These are phyloP conservation scores for Nidularia pulvinata DNA, from an alignment of 768 basidiomycete genomes.

Conservation along the genomic window DNA sequence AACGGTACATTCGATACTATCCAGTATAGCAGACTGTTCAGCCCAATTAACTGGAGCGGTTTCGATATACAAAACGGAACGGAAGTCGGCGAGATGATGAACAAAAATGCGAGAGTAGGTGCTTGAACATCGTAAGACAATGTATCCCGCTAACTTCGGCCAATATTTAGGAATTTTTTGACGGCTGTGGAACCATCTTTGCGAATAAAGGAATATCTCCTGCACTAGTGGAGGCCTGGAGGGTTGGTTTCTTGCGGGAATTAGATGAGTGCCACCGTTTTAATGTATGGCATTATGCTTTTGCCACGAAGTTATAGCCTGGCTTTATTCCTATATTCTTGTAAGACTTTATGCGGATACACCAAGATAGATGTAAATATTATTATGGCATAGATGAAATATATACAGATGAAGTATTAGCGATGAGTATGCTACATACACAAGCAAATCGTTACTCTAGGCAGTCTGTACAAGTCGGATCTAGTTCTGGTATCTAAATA, in stretches of 20 bases:
- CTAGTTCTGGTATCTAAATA: too few relatives aligned
- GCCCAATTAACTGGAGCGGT: conserved; percentile 2
- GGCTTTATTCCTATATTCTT: too few relatives aligned
- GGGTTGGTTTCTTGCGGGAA: conserved; percentile 3
- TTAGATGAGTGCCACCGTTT: conserved; percentile 3
- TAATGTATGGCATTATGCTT: conserved; percentile 3
- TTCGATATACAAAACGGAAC: conserved; percentile 1
- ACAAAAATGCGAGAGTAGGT: conserved; percentile 4
- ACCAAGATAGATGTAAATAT: too few relatives aligned
- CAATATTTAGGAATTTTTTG: not conserved
- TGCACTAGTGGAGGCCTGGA: conserved; percentile 3
- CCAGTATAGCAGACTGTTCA: not conserved
- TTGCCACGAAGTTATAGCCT: conserved; percentile 3
- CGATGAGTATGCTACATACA: too few relatives aligned
- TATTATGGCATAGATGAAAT: too few relatives aligned
- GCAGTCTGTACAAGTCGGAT: too few relatives aligned
- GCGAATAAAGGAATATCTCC: not conserved
- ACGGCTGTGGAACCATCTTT: not conserved
- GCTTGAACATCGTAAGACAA: too few relatives aligned
- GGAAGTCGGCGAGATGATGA: conserved; percentile 3
- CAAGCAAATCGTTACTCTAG: too few relatives aligned
- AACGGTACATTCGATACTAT: not conserved
- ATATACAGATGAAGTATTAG: too few relatives aligned
- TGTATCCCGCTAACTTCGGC: too few relatives aligned
- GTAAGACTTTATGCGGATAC: too few relatives aligned